Conservation (phyloP, 768 basidiomycete genomes). For the Russula lepida region DNA sequence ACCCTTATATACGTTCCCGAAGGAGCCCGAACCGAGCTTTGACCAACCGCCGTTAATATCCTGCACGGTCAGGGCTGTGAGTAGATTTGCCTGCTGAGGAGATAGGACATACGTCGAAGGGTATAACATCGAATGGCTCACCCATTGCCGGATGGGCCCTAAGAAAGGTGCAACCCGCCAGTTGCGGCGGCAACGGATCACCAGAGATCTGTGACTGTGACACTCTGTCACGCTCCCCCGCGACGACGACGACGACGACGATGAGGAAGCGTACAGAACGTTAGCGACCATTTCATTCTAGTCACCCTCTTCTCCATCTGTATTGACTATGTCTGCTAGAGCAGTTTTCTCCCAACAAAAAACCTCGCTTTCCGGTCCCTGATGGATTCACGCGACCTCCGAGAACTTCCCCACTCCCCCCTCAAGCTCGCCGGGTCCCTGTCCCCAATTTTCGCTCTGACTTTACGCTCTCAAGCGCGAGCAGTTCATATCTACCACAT, state of each 20-base stretch:
- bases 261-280: background rate
- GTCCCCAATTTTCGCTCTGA: conserved; percentile 7
- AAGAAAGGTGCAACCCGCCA: background rate
- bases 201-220: background rate
- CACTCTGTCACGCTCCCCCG: background rate
- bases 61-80: conserved; percentile 30
- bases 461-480: background rate
- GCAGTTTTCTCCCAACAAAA: background rate
- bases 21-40: conserved; percentile 86
- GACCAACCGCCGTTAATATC: conserved; percentile 85
- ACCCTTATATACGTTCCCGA: conserved; percentile 90
- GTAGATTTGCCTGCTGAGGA: background rate
- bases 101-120: conserved; percentile 54
- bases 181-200: background rate
- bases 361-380: background rate
- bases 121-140: conserved; percentile 82
- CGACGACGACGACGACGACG: background rate
- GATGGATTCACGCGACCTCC: background rate
- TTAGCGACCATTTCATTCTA: background rate
- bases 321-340: background rate
- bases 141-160: conserved; percentile 29
- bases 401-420: background rate
- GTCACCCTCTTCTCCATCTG: too few relatives aligned
- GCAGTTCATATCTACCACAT: background rate
- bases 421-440: background rate